Evolutionary conservation across 1,284 basidiomycete genomes (phyloP), one percentile per base, ranked within the genome.

Genomic region (Puccinia coronata): DNA sequence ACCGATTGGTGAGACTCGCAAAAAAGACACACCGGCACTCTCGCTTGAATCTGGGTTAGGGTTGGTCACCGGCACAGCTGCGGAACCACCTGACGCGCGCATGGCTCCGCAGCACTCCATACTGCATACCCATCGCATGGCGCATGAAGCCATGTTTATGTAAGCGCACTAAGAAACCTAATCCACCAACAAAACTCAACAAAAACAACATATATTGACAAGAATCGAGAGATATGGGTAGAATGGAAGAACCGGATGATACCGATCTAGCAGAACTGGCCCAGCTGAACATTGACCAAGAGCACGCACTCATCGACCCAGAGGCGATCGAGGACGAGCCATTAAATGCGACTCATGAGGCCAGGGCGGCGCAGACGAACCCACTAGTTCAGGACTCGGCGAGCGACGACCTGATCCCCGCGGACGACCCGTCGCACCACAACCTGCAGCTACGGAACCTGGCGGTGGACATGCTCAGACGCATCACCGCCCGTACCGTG

Each of bases 401-500:
- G 9, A 25, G 34, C 34, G 74, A 77, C 23, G 74, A 77, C 53
- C 31, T 77, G 20, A 77, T 77, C 16, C 74, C 74, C 3, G 34
- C 57, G 1, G 41, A 34, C 18, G 74, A 77, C 61, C 74, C 74
- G 14, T 65, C 57, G 49, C 61, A 77, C 28, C 25, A 65, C 25
- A 77, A 77, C 39, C 31, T 67, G 28, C 51, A 67, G n/a, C 61
- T 77, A 25, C 41, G 74, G 5, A 67, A 77, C 61, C 9, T 43
- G 8, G 65, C 74, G 0, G 74, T 77, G 8, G 28, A 65, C 11
- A 23, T 77, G 12, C 20, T 77, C 20, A 39, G 51, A 36, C 63
- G 43, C 25, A 18, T 77, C 25, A 77, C 74, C 23, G 74, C 74
- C 31, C 70, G 70, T 0, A 55, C 70, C 25, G n/a, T 72, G 34